Evolutionary conservation across 2,329 filamentous ascomycete genomes (phyloP).

Genomic region (Fusarium denticulatum): DNA sequence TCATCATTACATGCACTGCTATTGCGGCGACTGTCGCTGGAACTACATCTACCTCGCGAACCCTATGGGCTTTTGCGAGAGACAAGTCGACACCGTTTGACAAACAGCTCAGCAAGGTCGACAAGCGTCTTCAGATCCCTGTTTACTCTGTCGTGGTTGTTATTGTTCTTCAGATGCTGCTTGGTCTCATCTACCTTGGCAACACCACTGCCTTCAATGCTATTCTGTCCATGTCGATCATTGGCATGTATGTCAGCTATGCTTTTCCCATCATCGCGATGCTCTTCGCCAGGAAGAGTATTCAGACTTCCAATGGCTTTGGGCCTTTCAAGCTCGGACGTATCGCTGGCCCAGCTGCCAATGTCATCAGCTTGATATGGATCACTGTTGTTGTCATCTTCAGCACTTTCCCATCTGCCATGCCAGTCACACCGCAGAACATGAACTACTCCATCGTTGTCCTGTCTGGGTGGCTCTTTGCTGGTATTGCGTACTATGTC

Average conservation of each 20-base stretch:
- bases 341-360: conserved; percentile 48
- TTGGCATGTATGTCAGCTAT: conserved; percentile 56
- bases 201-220: conserved; percentile 55
- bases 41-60: conserved; percentile 50
- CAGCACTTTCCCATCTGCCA: conserved; percentile 54
- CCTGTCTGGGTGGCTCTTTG: conserved; percentile 51
- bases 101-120: conserved; percentile 49
- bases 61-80: conserved; percentile 52
- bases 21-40: conserved; percentile 46
- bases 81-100: conserved; percentile 51
- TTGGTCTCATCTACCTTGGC: conserved; percentile 54
- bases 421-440: conserved; percentile 53
- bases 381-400: conserved; percentile 56
- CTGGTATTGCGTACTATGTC: conserved; percentile 50
- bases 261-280: conserved; percentile 52
- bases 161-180: conserved; percentile 42
- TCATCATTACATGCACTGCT: conserved; percentile 43
- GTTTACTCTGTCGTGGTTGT: conserved; percentile 43
- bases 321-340: conserved; percentile 46
- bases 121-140: conserved; percentile 47
- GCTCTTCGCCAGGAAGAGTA: conserved; percentile 49
- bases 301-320: conserved; percentile 23
- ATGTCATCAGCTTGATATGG: conserved; percentile 56
- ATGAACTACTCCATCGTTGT: conserved; percentile 61
- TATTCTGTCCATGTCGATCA: conserved; percentile 53